phyloP scores from a whole-genome alignment of 2,329 filamentous ascomycete genomes.

The Beauveria pseudobassiana region DNA sequence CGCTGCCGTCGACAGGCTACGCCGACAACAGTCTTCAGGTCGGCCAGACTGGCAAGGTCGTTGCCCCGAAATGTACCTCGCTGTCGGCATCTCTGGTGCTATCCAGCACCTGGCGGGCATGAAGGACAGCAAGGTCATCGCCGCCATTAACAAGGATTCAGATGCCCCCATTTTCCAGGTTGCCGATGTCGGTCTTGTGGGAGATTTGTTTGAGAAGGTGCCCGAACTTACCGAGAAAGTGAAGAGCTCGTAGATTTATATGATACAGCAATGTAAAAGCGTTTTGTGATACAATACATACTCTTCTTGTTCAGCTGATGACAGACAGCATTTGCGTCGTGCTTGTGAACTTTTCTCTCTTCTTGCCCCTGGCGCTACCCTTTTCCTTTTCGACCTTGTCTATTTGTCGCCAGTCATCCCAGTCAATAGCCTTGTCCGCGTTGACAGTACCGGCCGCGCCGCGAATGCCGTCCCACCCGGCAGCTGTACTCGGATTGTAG shows the following conservation, averaged over 20 bases:
- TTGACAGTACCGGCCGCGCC: slow-evolving; percentile 43
- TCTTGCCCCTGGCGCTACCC: slow-evolving; percentile 63
- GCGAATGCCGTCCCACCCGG: slow-evolving; percentile 73
- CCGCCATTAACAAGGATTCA: slow-evolving; percentile 94
- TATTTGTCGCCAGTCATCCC: slow-evolving; percentile 80
- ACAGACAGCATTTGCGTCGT: slow-evolving; percentile 51
- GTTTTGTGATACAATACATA: slow-evolving; percentile 20
- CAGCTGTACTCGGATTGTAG: slow-evolving; percentile 19
- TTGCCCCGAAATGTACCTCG: slow-evolving; percentile 90
- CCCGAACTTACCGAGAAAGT: slow-evolving; percentile 95
- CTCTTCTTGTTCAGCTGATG: slow-evolving; percentile 26
- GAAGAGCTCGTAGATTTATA: slow-evolving; percentile 44
- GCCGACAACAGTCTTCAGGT: slow-evolving; percentile 98
- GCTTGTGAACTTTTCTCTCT: slow-evolving; percentile 62
- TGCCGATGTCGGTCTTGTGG: slow-evolving; percentile 90
- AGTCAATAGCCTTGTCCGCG: slow-evolving; percentile 59
- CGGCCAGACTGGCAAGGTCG: slow-evolving; percentile 97
- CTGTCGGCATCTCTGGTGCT: slow-evolving; percentile 90
- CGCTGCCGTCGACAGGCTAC: slow-evolving; percentile 94
- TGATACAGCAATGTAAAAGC: slow-evolving; percentile 16
- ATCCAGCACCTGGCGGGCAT: slow-evolving; percentile 98
- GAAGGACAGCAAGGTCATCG: slow-evolving; percentile 99
- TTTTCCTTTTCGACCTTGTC: slow-evolving; percentile 66
- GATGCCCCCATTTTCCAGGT: slow-evolving; percentile 98
- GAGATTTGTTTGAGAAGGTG: slow-evolving; percentile 91